Percentiles rank a stretch among this genome's conserved stretches.
phyloP scores from a whole-genome alignment of 108 stramenopile species.

The Schizochytrium sp. region DNA sequence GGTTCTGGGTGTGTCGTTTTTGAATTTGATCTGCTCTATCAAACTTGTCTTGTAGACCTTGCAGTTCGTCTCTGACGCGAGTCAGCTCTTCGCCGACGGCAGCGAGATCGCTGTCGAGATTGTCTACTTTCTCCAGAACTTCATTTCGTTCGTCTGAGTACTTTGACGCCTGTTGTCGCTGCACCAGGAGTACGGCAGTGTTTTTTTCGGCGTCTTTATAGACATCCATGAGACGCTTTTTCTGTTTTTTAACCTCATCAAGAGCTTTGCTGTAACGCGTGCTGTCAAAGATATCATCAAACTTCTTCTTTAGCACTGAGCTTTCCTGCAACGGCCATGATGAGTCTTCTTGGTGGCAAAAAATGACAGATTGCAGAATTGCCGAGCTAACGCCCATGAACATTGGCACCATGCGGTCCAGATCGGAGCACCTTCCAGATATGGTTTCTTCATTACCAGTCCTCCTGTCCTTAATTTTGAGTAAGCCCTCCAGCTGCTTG shows the following conservation, averaged over 20 bases:
- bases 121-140: constrained; percentile 66
- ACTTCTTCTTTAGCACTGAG: constrained; percentile 95
- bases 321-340: constrained; percentile 88
- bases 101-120: constrained; percentile 67
- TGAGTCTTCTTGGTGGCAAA: constrained; percentile 93
- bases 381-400: constrained; percentile 90
- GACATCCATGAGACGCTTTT: constrained; percentile 68
- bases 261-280: constrained; percentile 94
- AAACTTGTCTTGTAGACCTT: constrained; percentile 68
- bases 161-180: constrained; percentile 81
- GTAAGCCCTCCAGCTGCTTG: constrained; percentile 44
- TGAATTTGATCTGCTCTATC: background rate
- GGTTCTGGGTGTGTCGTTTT: background rate
- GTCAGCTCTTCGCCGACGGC: constrained; percentile 64
- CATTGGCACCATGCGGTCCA: constrained; percentile 87
- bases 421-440: constrained; percentile 87
- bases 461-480: background rate
- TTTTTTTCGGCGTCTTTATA: constrained; percentile 76
- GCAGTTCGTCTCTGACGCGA: constrained; percentile 74
- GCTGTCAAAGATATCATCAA: constrained; percentile 99
- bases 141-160: constrained; percentile 63
- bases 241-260: constrained; percentile 87
- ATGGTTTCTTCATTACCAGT: constrained; percentile 61
- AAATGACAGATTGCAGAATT: constrained; percentile 95
- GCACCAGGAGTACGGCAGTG: constrained; percentile 85